Evolutionary conservation across 2,329 filamentous ascomycete genomes (phyloP).

Genomic region (Nigrograna mackinnonii): DNA sequence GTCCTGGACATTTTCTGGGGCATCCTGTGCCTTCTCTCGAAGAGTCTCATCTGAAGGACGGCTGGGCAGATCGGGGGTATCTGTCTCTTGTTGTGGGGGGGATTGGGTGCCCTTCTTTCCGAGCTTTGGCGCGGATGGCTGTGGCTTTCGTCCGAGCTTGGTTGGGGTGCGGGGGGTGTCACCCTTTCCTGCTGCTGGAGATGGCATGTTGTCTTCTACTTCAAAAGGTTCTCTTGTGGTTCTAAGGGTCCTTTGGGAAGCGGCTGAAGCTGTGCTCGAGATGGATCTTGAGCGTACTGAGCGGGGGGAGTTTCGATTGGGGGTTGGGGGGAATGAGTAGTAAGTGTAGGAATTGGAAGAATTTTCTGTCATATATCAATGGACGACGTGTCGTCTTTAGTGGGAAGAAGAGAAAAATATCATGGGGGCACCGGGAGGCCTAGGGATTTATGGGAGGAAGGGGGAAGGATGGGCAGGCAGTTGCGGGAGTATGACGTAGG

Average conservation of each 20-base stretch:
- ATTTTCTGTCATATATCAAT: slow-evolving; percentile 53
- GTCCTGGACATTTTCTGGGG: slow-evolving; percentile 31
- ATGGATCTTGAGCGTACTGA: slow-evolving; percentile 43
- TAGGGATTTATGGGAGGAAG: slow-evolving; percentile 30
- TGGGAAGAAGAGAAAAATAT: slow-evolving; percentile 17
- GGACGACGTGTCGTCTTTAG: slow-evolving; percentile 39
- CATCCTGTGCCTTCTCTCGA: slow-evolving; percentile 30
- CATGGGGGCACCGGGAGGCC: slow-evolving; percentile 16
- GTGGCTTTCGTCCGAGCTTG: slow-evolving; percentile 52
- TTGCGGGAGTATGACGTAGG: slow-evolving; percentile 39
- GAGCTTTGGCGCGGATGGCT: slow-evolving; percentile 45
- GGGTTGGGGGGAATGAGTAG: slow-evolving; percentile 56
- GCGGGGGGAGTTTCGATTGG: slow-evolving; percentile 46
- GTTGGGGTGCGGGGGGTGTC: slow-evolving; percentile 54
- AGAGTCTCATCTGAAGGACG: slow-evolving; percentile 33
- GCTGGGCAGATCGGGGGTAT: slow-evolving; percentile 36
- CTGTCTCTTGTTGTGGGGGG: slow-evolving; percentile 34
- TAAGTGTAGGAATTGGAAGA: slow-evolving; percentile 53
- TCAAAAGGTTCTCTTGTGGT: slow-evolving; percentile 34
- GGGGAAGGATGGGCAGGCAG: slow-evolving; percentile 14
- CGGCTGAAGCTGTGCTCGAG: slow-evolving; percentile 38
- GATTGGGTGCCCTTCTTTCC: slow-evolving; percentile 45
- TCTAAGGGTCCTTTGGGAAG: slow-evolving; percentile 32
- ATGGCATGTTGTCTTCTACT: slow-evolving; percentile 47
- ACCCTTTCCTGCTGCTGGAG: slow-evolving; percentile 55